Conservation (phyloP, 2,329 filamentous ascomycete genomes). For the Colletotrichum ledebouriae region DNA sequence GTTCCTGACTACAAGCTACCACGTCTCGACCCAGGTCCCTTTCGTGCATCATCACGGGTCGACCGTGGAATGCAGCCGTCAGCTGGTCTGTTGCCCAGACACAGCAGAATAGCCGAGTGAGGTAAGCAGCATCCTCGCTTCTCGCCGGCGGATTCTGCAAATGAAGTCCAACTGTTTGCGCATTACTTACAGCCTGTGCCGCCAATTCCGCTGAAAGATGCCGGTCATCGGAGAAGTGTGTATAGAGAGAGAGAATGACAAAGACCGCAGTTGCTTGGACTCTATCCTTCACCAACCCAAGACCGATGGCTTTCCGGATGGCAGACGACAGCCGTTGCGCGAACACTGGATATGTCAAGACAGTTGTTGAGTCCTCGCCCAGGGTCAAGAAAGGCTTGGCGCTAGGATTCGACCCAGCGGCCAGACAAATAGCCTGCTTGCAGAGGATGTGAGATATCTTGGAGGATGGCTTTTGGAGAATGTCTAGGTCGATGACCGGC, state of each 20-base stretch:
- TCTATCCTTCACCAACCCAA: slow-evolving; percentile 34
- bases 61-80: slow-evolving; percentile 45
- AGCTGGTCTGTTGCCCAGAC: slow-evolving; percentile 46
- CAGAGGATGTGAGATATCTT: slow-evolving; percentile 43
- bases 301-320: slow-evolving; percentile 37
- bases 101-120: slow-evolving; percentile 46
- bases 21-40: slow-evolving; percentile 45
- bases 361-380: slow-evolving; percentile 17
- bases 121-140: slow-evolving; percentile 35
- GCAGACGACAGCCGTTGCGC: slow-evolving; percentile 35
- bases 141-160: slow-evolving; percentile 45
- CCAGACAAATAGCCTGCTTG: slow-evolving; percentile 45
- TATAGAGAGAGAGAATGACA: slow-evolving; percentile 49
- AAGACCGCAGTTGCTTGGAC: slow-evolving; percentile 49
- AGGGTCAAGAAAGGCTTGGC: slow-evolving; percentile 42
- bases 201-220: slow-evolving; percentile 42
- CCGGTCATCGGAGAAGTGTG: slow-evolving; percentile 40
- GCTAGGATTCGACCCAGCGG: slow-evolving; percentile 43
- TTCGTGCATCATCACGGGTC: slow-evolving; percentile 46
- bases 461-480: slow-evolving; percentile 41
- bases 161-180: slow-evolving; percentile 46
- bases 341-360: slow-evolving; percentile 40
- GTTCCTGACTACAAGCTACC: slow-evolving; percentile 43
- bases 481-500: slow-evolving; percentile 43
- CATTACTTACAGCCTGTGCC: slow-evolving; percentile 45